Conservation (phyloP, 495 filamentous ascomycete species). For the Parachaetomium inaequale region DNA sequence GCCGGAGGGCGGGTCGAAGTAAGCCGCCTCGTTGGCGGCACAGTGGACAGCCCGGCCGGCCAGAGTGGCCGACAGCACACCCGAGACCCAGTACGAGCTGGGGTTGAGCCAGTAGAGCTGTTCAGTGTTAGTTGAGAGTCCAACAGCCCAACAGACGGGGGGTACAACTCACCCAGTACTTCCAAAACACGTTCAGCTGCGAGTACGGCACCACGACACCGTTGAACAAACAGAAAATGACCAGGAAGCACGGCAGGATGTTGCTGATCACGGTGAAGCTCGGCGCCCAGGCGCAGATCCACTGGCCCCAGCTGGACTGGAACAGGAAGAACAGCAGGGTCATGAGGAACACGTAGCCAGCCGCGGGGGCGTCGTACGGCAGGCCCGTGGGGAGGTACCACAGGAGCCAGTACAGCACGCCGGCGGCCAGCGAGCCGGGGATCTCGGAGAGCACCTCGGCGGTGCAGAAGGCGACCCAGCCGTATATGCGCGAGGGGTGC, state of each 20-base stretch:
- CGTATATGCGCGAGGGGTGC: constrained; percentile 72
- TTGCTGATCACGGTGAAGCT: constrained; percentile 78
- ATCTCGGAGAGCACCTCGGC: constrained; percentile 75
- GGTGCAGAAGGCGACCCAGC: constrained; percentile 77
- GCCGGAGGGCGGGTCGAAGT: constrained; percentile 61
- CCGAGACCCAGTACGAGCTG: constrained; percentile 68
- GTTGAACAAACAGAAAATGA: constrained; percentile 72
- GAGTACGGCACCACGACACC: constrained; percentile 64
- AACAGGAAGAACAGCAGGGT: constrained; percentile 79
- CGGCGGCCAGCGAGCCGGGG: constrained; percentile 61
- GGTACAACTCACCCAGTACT: constrained; percentile 54
- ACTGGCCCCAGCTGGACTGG: constrained; percentile 74
- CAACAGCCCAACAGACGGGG: background rate
- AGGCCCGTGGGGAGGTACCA: constrained; percentile 82
- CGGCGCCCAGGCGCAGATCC: constrained; percentile 78
- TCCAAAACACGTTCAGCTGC: constrained; percentile 67
- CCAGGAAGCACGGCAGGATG: constrained; percentile 71
- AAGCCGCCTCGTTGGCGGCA: constrained; percentile 55
- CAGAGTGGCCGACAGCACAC: constrained; percentile 63
- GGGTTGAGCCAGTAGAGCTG: constrained; percentile 67
- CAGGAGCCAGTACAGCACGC: constrained; percentile 65
- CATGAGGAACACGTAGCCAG: constrained; percentile 85
- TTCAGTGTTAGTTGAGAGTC: background rate
- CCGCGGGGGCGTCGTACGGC: constrained; percentile 56
- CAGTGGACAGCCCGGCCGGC: constrained; percentile 56